Evolutionary conservation across 352 stramenopile genomes (phyloP).

Genomic region (Pythium angustatum): DNA sequence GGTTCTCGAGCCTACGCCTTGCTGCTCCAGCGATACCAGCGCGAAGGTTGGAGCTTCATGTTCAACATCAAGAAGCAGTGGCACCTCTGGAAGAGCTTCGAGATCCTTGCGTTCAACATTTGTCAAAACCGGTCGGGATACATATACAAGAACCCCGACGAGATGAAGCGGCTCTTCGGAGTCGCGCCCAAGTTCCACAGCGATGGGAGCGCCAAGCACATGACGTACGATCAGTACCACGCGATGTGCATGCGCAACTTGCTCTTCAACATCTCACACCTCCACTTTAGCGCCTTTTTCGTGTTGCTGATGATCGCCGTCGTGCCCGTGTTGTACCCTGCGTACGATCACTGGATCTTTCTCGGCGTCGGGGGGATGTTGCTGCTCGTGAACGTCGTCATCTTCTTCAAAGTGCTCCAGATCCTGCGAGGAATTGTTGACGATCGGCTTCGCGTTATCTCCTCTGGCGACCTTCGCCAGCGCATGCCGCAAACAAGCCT

Average conservation of each 20-base stretch:
- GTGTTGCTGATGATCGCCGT: constrained; percentile 75
- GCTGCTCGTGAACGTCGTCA: constrained; percentile 69
- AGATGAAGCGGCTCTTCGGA: constrained; percentile 83
- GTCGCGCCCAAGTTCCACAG: constrained; percentile 29
- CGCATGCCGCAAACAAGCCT: constrained; percentile 28
- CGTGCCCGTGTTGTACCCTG: constrained; percentile 60
- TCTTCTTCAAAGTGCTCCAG: constrained; percentile 84
- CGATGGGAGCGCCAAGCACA: constrained; percentile 34
- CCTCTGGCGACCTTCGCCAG: constrained; percentile 58
- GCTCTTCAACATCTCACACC: constrained; percentile 77
- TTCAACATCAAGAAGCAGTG: constrained; percentile 85
- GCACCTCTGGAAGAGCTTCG: constrained; percentile 86
- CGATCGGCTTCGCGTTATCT: constrained; percentile 75
- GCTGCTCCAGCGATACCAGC: constrained; percentile 73
- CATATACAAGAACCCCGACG: constrained; percentile 86
- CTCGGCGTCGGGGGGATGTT: constrained; percentile 55
- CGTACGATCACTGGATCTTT: constrained; percentile 78
- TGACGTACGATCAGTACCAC: constrained; percentile 77
- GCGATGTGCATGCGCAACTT: constrained; percentile 87
- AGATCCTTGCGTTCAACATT: constrained; percentile 88
- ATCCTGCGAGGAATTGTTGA: constrained; percentile 85
- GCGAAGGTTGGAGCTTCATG: constrained; percentile 76
- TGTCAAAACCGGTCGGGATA: constrained; percentile 85
- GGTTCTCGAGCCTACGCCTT: constrained; percentile 74
- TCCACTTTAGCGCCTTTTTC: constrained; percentile 78